A percentile compares a stretch with the other conserved stretches of the same genome.
These are phyloP conservation scores for Paraphaeosphaeria minitans DNA, from an alignment of 2,329 filamentous ascomycete species.

Conservation along the genomic window DNA sequence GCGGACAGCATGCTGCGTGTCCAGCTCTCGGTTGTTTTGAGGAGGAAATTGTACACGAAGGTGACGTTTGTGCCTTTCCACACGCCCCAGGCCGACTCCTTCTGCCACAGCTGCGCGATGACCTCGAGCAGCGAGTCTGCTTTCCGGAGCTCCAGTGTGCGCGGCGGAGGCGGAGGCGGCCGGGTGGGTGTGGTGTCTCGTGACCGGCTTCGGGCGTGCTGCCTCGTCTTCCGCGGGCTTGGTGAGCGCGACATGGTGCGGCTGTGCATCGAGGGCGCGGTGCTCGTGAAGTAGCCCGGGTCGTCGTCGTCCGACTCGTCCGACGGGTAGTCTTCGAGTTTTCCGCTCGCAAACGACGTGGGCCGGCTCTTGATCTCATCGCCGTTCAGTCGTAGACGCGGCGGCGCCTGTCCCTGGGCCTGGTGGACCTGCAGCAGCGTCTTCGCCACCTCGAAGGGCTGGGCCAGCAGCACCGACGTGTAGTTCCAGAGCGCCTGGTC, in stretches of 20 bases:
- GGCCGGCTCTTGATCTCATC: conserved; percentile 36
- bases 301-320: conserved; percentile 74
- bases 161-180: conserved; percentile 49
- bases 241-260: conserved; percentile 43
- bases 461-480: conserved; percentile 82
- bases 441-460: conserved; percentile 98
- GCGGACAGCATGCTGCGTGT: conserved; percentile 88
- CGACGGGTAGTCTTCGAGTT: conserved; percentile 53
- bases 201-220: conserved; percentile 47
- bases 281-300: conserved; percentile 81
- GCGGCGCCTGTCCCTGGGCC: conserved; percentile 44
- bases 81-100: conserved; percentile 86
- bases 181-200: conserved; percentile 47
- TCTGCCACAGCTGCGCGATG: conserved; percentile 84
- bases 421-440: conserved; percentile 81
- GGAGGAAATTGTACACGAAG: conserved; percentile 86
- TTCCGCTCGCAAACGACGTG: conserved; percentile 40
- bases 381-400: conserved; percentile 23
- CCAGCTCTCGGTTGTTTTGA: conserved; percentile 90
- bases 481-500: conserved; percentile 94
- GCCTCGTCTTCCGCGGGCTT: conserved; percentile 43
- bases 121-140: conserved; percentile 85
- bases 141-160: conserved; percentile 73
- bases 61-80: conserved; percentile 95
- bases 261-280: conserved; percentile 60